These are phyloP conservation scores for Alternaria novae-zelandiae DNA, from an alignment of 2,329 filamentous ascomycete species.

Conservation along the genomic window DNA sequence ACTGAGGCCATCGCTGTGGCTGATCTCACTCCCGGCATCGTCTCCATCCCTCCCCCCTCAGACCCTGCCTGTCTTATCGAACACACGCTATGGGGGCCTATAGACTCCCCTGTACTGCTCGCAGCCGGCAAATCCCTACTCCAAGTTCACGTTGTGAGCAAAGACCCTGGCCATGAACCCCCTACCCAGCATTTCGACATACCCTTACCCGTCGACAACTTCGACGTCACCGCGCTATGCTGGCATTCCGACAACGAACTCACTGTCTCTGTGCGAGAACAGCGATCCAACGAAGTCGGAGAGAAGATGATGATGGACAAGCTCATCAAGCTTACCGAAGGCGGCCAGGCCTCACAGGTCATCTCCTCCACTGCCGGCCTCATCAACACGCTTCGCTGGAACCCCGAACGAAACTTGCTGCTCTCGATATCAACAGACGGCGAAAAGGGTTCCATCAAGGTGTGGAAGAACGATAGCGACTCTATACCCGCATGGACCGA, in stretches of 20 bases:
- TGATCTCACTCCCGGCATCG: conserved; percentile 40
- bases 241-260: conserved; percentile 45
- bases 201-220: conserved; percentile 38
- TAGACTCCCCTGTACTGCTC: conserved; percentile 39
- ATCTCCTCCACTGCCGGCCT: conserved; percentile 48
- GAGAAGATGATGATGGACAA: conserved; percentile 49
- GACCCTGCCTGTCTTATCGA: conserved; percentile 33
- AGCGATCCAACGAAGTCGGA: conserved; percentile 44
- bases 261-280: conserved; percentile 43
- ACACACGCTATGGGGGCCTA: conserved; percentile 46
- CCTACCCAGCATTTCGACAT: conserved; percentile 31
- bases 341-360: conserved; percentile 37
- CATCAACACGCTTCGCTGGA: conserved; percentile 47
- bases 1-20: conserved; percentile 43
- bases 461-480: conserved; percentile 46
- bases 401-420: conserved; percentile 40
- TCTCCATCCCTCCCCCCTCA: conserved; percentile 34
- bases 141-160: conserved; percentile 39
- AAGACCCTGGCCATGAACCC: conserved; percentile 6
- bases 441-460: conserved; percentile 47
- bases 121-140: conserved; percentile 46
- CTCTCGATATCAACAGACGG: conserved; percentile 49
- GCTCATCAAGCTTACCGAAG: conserved; percentile 43
- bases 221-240: conserved; percentile 45
- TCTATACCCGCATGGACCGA: conserved; percentile 51